Evolutionary conservation across 1,139 yeast genomes (phyloP), one percentile per base, ranked within the genome.

Genomic region (Wickerhamomyces sp.): DNA sequence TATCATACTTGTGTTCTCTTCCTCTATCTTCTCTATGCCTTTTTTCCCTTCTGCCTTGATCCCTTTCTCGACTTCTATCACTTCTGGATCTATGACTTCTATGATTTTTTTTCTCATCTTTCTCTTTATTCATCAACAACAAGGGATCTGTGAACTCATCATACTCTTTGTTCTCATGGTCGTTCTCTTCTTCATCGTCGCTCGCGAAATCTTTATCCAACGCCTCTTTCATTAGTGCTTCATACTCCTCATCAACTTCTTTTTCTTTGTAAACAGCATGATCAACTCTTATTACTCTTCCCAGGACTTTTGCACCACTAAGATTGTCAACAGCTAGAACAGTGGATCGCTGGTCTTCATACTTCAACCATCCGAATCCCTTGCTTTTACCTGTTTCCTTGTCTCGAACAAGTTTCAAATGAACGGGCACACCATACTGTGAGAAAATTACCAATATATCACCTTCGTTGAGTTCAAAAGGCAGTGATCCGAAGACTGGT

Each of bases 351-450:
- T 78, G 86, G 49, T 86, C 88, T 46, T 80, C 89, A 52, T 85
- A 91, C 56, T 87, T 84, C 44, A 91, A 59, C 61, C 79, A 88
- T 6, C 84, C 93, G 65, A 81, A 86, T 7, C 95, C 94, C 36
- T 72, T 69, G 8, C 87, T 75, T 43, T 73, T 72, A 2, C 89
- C 88, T 0, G 85, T 71, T 4, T 74, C 75, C 39, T 65, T 66
- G 52, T 86, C 91, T 39, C 88, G 69, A n/a, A 76, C 69, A 38
- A 91, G 62, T 38, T 82, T 77, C 26, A 89, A 57, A 52, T 84
- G 88, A 0, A 85, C 81, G 0, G 96, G 96, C 19, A 79, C 71
- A 1, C 98, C 98, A 57, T 72, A 91, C 55, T 91, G 97, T 5
- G 96, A 83, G 54, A 91, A 91, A 26, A 89, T 75, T 0, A 78